These are phyloP conservation scores for Trichoderma lentiforme DNA, from an alignment of 2,329 filamentous ascomycete species.

Conservation along the genomic window DNA sequence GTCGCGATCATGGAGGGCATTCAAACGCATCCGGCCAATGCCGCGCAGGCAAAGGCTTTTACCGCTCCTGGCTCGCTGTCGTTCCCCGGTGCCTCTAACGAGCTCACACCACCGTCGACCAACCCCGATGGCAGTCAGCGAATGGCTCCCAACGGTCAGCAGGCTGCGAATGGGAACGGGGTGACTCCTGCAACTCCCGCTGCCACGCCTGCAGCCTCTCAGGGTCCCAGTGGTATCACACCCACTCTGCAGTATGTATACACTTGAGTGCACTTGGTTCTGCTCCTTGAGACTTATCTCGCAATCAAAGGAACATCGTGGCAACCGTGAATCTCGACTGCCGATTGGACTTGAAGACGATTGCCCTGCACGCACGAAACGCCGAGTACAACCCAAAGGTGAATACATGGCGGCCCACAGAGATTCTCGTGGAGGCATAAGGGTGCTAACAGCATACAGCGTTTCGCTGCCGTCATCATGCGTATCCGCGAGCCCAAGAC, in stretches of 20 bases:
- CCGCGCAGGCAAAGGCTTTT: conserved; percentile 92
- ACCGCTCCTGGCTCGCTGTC: conserved; percentile 89
- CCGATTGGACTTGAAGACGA: conserved; percentile 96
- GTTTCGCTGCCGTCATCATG: conserved; percentile 99
- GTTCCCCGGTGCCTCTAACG: conserved; percentile 79
- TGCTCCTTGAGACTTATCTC: conserved; percentile 52
- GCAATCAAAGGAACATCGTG: conserved; percentile 83
- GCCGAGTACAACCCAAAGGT: conserved; percentile 99
- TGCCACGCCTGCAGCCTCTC: conserved; percentile 80
- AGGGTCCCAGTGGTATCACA: conserved; percentile 83
- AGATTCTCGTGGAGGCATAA: not conserved
- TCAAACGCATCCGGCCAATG: conserved; percentile 86
- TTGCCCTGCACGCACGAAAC: conserved; percentile 95
- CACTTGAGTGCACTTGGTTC: conserved; percentile 30
- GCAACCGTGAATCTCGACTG: conserved; percentile 98
- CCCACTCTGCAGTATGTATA: conserved; percentile 95
- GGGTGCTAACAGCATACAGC: conserved; percentile 49
- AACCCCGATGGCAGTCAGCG: conserved; percentile 56
- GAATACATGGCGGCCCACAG: conserved; percentile 32
- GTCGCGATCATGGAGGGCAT: conserved; percentile 73
- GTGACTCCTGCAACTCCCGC: conserved; percentile 87
- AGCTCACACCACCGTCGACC: conserved; percentile 75
- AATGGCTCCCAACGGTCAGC: conserved; percentile 44
- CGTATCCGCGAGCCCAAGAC: conserved; percentile 99
- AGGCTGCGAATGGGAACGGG: conserved; percentile 66